Evolutionary conservation across 768 basidiomycete species (phyloP).

Genomic region (Glaciozyma antarctica): DNA sequence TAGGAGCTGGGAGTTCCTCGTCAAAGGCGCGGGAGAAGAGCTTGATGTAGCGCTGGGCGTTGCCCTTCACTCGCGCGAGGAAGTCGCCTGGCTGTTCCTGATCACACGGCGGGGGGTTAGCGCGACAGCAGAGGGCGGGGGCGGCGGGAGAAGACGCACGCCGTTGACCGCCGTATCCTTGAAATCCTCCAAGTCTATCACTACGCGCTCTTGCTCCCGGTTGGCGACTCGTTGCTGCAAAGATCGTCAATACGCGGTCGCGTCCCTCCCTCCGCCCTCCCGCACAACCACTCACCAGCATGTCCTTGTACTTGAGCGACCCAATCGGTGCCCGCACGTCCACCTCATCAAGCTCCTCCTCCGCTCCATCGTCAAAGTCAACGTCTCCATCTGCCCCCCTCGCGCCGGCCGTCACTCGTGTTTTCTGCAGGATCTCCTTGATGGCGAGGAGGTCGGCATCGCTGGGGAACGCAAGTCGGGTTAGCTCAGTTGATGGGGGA

Average conservation of each 20-base stretch:
- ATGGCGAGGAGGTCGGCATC: too few relatives aligned
- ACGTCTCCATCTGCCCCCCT: neutral
- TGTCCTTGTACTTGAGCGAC: constrained; percentile 62
- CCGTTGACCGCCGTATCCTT: neutral
- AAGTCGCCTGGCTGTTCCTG: constrained; percentile 52
- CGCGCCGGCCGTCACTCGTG: neutral
- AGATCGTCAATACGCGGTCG: constrained; percentile 8
- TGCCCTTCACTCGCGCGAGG: constrained; percentile 65
- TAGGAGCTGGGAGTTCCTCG: constrained; percentile 75
- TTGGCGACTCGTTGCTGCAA: constrained; percentile 81
- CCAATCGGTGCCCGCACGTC: constrained; percentile 8
- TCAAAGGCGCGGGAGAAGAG: constrained; percentile 88
- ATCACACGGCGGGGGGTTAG: constrained; percentile 36
- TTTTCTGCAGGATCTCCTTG: too few relatives aligned
- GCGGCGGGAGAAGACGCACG: neutral
- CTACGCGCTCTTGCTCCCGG: constrained; percentile 78
- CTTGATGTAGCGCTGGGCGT: constrained; percentile 79
- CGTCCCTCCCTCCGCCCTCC: too few relatives aligned
- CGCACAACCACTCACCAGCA: constrained; percentile 52
- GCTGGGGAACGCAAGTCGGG: too few relatives aligned
- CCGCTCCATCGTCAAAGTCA: constrained; percentile 19
- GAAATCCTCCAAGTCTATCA: constrained; percentile 75
- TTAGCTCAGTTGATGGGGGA: too few relatives aligned
- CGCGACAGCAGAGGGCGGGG: too few relatives aligned
- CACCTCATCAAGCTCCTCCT: constrained; percentile 12